phyloP scores from a whole-genome alignment of 257 asterid species.

The Schizonepeta tenuifolia region DNA sequence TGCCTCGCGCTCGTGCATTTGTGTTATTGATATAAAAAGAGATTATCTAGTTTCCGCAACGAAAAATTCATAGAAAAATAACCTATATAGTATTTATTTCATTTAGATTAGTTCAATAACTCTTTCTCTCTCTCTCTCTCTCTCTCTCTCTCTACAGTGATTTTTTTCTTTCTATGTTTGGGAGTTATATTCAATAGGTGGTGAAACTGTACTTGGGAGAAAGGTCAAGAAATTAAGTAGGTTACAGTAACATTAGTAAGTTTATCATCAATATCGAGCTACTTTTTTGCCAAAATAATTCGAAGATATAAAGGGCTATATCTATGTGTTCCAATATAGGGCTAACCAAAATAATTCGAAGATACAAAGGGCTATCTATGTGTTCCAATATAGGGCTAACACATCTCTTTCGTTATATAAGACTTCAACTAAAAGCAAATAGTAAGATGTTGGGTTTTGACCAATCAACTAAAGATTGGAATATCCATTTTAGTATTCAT shows the following conservation, averaged over 20 bases:
- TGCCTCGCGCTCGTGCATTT: too few relatives aligned
- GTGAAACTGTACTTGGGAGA: too few relatives aligned
- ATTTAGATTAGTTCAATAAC: too few relatives aligned
- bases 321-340: not conserved
- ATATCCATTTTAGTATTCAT: not conserved
- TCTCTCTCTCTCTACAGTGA: too few relatives aligned
- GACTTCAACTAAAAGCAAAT: conserved; percentile 19
- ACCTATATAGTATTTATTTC: too few relatives aligned
- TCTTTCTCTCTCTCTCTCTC: too few relatives aligned
- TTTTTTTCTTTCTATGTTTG: too few relatives aligned
- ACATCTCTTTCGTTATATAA: not conserved
- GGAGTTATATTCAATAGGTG: too few relatives aligned
- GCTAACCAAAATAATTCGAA: conserved; percentile 1
- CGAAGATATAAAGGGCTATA: not conserved
- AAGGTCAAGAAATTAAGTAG: conserved; percentile 8
- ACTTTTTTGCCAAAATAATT: conserved; percentile 18
- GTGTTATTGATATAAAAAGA: too few relatives aligned
- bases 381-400: not conserved
- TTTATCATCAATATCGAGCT: not conserved
- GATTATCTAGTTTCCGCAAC: too few relatives aligned
- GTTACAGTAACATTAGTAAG: conserved; percentile 3
- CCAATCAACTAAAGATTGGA: not conserved
- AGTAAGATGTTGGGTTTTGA: conserved; percentile 8
- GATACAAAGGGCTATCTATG: not conserved
- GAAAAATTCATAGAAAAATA: too few relatives aligned